A percentile compares a stretch with the other conserved stretches of the same genome.
phyloP scores from a whole-genome alignment of 768 basidiomycete genomes.

The Boletus reticuloceps region DNA sequence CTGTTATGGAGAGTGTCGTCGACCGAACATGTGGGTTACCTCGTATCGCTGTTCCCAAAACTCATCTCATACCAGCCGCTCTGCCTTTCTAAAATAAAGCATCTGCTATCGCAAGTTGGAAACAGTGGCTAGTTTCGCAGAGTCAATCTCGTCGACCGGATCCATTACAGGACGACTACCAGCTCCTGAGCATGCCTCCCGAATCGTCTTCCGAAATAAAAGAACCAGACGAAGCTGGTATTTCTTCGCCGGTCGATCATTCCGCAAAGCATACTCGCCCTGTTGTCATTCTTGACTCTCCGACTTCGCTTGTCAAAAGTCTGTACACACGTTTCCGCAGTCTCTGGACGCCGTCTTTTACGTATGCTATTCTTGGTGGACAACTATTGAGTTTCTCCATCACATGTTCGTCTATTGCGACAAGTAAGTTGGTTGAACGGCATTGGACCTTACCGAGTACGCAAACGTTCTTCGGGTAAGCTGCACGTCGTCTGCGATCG shows the following conservation, averaged over 20 bases:
- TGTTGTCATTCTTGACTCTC: slow-evolving; percentile 18
- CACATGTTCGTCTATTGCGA: slow-evolving; percentile 51
- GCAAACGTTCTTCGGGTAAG: slow-evolving; percentile 77
- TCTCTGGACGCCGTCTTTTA: slow-evolving; percentile 29
- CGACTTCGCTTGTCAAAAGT: slow-evolving; percentile 14
- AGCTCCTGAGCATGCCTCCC: slow-evolving; percentile 10
- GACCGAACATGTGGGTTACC: slow-evolving; percentile 11
- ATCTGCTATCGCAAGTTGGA: slow-evolving; percentile 10
- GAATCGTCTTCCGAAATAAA: slow-evolving; percentile 6
- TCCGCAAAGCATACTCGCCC: slow-evolving; percentile 12
- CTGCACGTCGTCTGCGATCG: slow-evolving; percentile 8
- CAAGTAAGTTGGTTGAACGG: slow-evolving; percentile 63
- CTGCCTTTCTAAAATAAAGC: slow-evolving; percentile 2
- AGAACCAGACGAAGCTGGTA: slow-evolving; percentile 5
- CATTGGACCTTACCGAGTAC: slow-evolving; percentile 76
- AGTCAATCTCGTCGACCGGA: slow-evolving; percentile 7
- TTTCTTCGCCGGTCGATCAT: neutral
- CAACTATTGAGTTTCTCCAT: slow-evolving; percentile 23
- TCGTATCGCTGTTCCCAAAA: neutral
- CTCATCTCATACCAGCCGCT: neutral
- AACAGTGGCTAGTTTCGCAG: slow-evolving; percentile 11
- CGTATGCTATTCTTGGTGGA: slow-evolving; percentile 26
- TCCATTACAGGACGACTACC: slow-evolving; percentile 20
- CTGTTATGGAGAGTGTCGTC: slow-evolving; percentile 10
- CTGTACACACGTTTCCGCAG: slow-evolving; percentile 21